Evolutionary conservation across 2,329 filamentous ascomycete genomes (phyloP).

Genomic region (Hymenotorrendiella dingleyae): DNA sequence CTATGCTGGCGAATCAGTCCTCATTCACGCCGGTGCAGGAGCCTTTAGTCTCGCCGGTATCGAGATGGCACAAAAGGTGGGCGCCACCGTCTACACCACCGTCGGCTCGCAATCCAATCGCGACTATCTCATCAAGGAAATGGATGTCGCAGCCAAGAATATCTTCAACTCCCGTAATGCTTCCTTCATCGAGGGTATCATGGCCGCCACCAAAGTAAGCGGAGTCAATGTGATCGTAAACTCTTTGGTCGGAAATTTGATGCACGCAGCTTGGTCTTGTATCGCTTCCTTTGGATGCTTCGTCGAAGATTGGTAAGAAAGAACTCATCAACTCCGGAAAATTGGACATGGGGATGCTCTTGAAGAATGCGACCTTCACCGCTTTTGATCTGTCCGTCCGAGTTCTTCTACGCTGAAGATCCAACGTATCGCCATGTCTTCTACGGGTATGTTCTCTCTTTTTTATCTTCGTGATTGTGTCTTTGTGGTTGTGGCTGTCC

Average conservation of each 20-base stretch:
- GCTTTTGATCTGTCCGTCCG: conserved; percentile 16
- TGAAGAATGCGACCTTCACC: conserved; percentile 16
- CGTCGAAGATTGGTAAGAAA: conserved; percentile 33
- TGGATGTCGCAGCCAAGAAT: neutral
- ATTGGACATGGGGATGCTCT: conserved; percentile 25
- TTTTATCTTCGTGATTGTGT: too few relatives aligned
- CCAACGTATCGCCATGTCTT: too few relatives aligned
- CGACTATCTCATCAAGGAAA: conserved; percentile 1
- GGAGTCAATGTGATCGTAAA: conserved; percentile 27
- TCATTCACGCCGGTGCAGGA: conserved; percentile 30
- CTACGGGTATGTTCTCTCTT: too few relatives aligned
- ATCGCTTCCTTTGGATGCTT: conserved; percentile 33
- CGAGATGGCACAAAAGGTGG: conserved; percentile 23
- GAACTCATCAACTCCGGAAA: conserved; percentile 21
- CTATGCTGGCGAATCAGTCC: conserved; percentile 10
- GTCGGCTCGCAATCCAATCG: conserved; percentile 10
- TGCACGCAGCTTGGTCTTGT: conserved; percentile 28
- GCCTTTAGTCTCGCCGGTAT: conserved; percentile 31
- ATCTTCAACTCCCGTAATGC: conserved; percentile 4
- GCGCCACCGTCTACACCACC: conserved; percentile 24
- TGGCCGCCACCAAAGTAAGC: conserved; percentile 12
- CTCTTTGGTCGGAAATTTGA: conserved; percentile 17
- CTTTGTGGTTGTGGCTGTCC: too few relatives aligned
- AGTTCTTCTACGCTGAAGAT: too few relatives aligned
- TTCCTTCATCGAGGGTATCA: conserved; percentile 19